These are phyloP conservation scores for Hortaea sp. DNA, from an alignment of 2,329 filamentous ascomycete genomes.

Conservation along the genomic window DNA sequence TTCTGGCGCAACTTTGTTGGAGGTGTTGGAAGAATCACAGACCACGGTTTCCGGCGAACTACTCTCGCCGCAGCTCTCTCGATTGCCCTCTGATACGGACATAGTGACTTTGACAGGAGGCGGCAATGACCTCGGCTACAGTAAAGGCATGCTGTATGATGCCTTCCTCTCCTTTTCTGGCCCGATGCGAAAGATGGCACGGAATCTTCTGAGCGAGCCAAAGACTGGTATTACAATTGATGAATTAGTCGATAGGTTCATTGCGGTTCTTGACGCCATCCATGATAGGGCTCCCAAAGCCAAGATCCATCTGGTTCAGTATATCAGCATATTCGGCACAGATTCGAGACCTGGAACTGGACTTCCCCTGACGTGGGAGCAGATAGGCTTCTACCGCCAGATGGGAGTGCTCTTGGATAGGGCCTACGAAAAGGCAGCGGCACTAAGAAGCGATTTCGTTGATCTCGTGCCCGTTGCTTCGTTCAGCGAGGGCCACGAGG, in stretches of 20 bases:
- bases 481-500: constrained; percentile 7
- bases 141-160: constrained; percentile 2
- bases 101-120: constrained; percentile 20
- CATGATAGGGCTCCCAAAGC: constrained; percentile 2
- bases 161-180: not conserved
- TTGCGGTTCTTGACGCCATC: constrained; percentile 6
- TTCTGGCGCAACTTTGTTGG: constrained; percentile 30
- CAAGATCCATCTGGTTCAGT: constrained; percentile 9
- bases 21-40: constrained; percentile 29
- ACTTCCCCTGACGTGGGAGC: constrained; percentile 2
- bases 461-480: constrained; percentile 5
- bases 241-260: not conserved
- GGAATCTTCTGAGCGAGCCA: not conserved
- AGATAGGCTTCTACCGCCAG: constrained; percentile 1
- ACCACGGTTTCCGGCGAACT: constrained; percentile 6
- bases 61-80: constrained; percentile 28
- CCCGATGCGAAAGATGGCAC: not conserved
- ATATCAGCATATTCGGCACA: constrained; percentile 6
- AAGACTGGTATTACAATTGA: not conserved
- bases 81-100: constrained; percentile 26
- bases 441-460: not conserved
- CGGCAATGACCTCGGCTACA: constrained; percentile 4
- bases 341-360: constrained; percentile 1
- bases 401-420: not conserved
- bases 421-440: constrained; percentile 6